phyloP scores from a whole-genome alignment of 306 rosid genomes.

The Vicia sativa region DNA sequence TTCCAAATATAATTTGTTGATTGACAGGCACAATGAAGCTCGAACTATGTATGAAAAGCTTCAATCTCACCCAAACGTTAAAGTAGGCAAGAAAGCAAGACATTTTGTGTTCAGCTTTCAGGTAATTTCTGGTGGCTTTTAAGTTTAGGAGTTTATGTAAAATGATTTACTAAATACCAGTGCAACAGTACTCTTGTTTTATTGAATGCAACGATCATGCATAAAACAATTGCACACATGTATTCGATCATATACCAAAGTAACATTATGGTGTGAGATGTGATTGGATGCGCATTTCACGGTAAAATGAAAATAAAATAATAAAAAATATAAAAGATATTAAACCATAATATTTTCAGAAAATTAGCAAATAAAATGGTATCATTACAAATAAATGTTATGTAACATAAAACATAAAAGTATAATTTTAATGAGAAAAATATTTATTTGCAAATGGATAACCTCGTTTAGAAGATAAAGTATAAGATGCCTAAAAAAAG shows the following conservation, averaged over 20 bases:
- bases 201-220: background rate
- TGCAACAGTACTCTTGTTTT: background rate
- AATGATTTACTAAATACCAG: conserved; percentile 17
- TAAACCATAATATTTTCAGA: background rate
- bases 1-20: conserved; percentile 29
- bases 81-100: conserved; percentile 83
- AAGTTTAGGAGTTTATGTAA: conserved; percentile 8
- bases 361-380: background rate
- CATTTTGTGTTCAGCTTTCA: conserved; percentile 76
- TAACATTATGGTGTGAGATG: conserved; percentile 1
- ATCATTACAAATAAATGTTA: background rate
- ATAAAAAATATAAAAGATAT: background rate
- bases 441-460: too few species aligned
- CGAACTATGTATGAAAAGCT: conserved; percentile 83
- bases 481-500: too few species aligned
- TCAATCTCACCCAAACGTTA: conserved; percentile 70
- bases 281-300: background rate
- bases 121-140: conserved; percentile 51
- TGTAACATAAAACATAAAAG: background rate
- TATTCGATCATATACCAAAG: background rate
- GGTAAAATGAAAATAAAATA: background rate
- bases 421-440: too few species aligned
- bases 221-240: background rate
- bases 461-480: too few species aligned
- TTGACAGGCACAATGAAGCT: conserved; percentile 75